Evolutionary conservation across 768 basidiomycete genomes (phyloP), one percentile per base, ranked within the genome.

Genomic region (Lactifluus volemus): DNA sequence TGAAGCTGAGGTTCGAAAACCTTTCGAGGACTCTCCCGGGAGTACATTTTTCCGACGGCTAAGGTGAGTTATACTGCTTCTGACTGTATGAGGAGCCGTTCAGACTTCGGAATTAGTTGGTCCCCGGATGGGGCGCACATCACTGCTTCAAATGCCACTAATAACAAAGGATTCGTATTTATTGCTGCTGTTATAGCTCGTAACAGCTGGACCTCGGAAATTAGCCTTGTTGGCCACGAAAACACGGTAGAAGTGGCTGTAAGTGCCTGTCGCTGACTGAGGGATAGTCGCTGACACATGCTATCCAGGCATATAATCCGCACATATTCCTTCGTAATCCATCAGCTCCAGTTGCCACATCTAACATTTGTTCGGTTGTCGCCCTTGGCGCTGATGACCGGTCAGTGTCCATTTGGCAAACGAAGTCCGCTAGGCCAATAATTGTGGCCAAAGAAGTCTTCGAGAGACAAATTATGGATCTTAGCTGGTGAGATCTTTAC

Each of bases 101-200:
- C 53, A 38, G 41, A 11, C 44, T 52, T 59, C 38, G 38, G 6
- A 11, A 63, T 7, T 63, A 97, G 95, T 67, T 99, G 97, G 97
- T 98, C 95, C 0, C 97, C 97, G 2, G 97, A 98, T 69, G 97
- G 97, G n/a, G 91, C 96, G 2, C 93, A 97, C 70, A 92, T 99
- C 61, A 97, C 94, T 4, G 92, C 95, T 1, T 96, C 96, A 1
- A 98, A 98, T 69, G 93, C 95, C 2, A 98, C 94, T 54, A 98
- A 98, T 71, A 92, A 91, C 67, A 86, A 88, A 65, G 95, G 95
- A 19, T 94, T 93, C 59, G 95, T 98, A 6, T 99, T 98, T 71
- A 96, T 98, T 48, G 97, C 96, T 2, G 92, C 94, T 7, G 93
- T 98, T 25, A 95, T 99, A 63, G 87, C 89, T 0, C 81, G 95